These are phyloP conservation scores for Fusarium cicatricum DNA, from an alignment of 2,329 filamentous ascomycete species.

Conservation along the genomic window DNA sequence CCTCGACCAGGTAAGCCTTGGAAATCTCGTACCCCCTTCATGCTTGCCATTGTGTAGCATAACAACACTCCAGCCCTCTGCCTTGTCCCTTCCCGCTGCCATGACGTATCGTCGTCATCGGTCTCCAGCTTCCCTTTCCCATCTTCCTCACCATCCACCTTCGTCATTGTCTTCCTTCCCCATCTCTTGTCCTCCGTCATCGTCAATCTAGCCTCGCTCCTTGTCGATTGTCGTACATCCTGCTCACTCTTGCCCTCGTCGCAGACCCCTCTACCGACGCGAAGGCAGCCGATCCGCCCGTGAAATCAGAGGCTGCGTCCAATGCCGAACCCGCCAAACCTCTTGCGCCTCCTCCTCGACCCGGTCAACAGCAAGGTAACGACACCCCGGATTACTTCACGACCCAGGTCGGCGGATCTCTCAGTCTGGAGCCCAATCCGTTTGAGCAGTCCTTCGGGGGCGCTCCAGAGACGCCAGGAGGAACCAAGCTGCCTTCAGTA, in stretches of 20 bases:
- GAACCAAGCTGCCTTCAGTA: conserved; percentile 85
- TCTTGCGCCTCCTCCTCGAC: conserved; percentile 75
- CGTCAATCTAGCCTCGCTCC: conserved; percentile 18
- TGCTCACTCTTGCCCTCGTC: conserved; percentile 35
- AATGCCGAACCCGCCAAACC: conserved; percentile 70
- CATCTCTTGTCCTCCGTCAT: conserved; percentile 24
- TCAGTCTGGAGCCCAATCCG: conserved; percentile 89
- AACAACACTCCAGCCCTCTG: background rate
- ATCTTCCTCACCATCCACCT: conserved; percentile 16
- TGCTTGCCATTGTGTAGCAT: conserved; percentile 12
- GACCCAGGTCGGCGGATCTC: conserved; percentile 59
- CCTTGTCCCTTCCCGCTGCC: conserved; percentile 12
- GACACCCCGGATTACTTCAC: conserved; percentile 76
- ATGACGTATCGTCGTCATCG: conserved; percentile 41
- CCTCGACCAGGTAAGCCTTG: conserved; percentile 53
- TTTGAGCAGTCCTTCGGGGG: conserved; percentile 93
- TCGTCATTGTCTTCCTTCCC: conserved; percentile 33
- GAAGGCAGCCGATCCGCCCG: conserved; percentile 54
- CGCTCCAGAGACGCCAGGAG: conserved; percentile 81
- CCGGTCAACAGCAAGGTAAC: conserved; percentile 58
- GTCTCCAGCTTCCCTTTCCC: conserved; percentile 25
- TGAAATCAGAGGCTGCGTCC: conserved; percentile 59
- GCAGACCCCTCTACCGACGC: conserved; percentile 55
- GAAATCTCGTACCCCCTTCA: conserved; percentile 14
- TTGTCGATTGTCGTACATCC: conserved; percentile 21